Conservation (phyloP, 1,284 basidiomycete genomes). For the Rhodofomes roseus region DNA sequence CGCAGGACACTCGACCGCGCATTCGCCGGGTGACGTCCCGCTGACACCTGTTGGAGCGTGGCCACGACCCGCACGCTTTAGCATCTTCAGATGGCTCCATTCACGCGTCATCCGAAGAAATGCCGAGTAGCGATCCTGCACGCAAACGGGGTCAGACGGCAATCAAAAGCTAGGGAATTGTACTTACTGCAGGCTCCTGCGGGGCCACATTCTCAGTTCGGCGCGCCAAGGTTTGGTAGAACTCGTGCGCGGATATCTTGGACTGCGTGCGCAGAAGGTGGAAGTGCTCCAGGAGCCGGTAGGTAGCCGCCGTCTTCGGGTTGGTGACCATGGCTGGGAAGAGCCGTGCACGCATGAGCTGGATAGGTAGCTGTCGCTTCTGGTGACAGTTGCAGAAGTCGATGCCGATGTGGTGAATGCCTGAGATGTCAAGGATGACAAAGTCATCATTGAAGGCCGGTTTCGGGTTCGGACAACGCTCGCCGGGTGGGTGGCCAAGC, state of each 20-base stretch:
- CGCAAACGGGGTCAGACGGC: too few relatives aligned
- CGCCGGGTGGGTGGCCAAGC: conserved; percentile 19
- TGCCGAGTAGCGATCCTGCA: conserved; percentile 12
- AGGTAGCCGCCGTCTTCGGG: conserved; percentile 26
- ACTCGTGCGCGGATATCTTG: conserved; percentile 22
- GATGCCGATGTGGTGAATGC: conserved; percentile 28
- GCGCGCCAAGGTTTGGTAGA: conserved; percentile 23
- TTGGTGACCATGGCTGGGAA: conserved; percentile 26
- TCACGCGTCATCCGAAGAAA: conserved; percentile 11
- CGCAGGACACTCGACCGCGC: too few relatives aligned
- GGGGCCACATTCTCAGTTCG: conserved; percentile 8
- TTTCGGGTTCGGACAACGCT: conserved; percentile 3
- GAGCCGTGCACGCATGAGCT: conserved; percentile 24
- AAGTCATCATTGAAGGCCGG: conserved; percentile 15
- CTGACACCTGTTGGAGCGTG: too few relatives aligned
- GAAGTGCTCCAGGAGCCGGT: conserved; percentile 25
- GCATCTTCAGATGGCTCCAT: too few relatives aligned
- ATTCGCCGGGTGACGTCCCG: too few relatives aligned
- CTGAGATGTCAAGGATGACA: conserved; percentile 27
- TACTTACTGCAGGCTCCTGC: not conserved
- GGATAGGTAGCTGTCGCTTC: conserved; percentile 3
- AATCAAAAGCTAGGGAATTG: not conserved
- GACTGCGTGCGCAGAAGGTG: conserved; percentile 18
- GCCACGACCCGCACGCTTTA: too few relatives aligned
- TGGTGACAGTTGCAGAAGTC: conserved; percentile 30